Conservation (phyloP, 2,329 filamentous ascomycete species). For the Diaporthe citriasiana region DNA sequence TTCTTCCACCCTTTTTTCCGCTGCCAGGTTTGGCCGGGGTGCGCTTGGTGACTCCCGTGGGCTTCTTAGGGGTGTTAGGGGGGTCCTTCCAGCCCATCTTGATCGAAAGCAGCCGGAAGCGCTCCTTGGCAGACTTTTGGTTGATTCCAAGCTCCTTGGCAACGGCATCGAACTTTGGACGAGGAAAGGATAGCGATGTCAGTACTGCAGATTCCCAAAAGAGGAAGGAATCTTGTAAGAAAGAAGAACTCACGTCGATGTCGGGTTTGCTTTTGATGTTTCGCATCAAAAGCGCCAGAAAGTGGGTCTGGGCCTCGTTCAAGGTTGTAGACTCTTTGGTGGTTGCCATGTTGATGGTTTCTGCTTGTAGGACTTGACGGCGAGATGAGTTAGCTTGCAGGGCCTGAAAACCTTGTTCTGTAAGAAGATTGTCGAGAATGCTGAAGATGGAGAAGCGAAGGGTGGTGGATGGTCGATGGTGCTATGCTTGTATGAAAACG, state of each 20-base stretch:
- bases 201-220: not conserved
- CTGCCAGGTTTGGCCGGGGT: conserved; percentile 4
- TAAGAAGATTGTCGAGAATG: not conserved
- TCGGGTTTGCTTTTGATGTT: conserved; percentile 43
- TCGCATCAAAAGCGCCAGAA: conserved; percentile 39
- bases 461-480: no score
- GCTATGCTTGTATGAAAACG: not conserved
- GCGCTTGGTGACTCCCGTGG: conserved; percentile 36
- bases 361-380: not conserved
- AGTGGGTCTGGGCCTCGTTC: conserved; percentile 38
- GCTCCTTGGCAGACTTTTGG: conserved; percentile 40
- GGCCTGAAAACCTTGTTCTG: not conserved
- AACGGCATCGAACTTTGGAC: conserved; percentile 41
- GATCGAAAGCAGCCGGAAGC: conserved; percentile 42
- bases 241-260: conserved; percentile 36
- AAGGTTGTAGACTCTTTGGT: not conserved
- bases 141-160: conserved; percentile 26
- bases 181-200: not conserved
- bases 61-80: conserved; percentile 25
- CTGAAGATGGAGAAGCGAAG: not conserved
- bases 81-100: conserved; percentile 40
- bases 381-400: not conserved
- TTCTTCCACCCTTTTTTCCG: conserved; percentile 29
- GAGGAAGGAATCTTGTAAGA: not conserved
- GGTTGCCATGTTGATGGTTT: not conserved